Evolutionary conservation across 2,329 filamentous ascomycete species (phyloP).

Genomic region (Mycosphaerella arachidis): DNA sequence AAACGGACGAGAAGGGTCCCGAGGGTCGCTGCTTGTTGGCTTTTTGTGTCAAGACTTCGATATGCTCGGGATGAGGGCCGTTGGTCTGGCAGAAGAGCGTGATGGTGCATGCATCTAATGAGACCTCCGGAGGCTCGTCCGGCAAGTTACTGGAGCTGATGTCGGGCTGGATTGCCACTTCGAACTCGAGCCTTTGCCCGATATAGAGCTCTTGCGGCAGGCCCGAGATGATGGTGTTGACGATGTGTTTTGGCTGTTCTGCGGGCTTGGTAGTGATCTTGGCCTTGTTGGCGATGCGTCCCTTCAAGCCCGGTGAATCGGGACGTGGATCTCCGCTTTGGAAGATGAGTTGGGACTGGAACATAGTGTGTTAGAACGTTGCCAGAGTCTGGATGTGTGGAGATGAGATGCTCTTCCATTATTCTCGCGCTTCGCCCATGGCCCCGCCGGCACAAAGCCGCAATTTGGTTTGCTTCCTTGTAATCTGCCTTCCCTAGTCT

Average conservation of each 20-base stretch:
- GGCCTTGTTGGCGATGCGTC: not conserved
- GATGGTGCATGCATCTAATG: constrained; percentile 13
- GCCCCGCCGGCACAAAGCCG: not conserved
- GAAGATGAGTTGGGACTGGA: not conserved
- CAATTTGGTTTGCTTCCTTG: not conserved
- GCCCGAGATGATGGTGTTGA: not conserved
- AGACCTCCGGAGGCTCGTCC: constrained; percentile 5
- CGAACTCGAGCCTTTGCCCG: constrained; percentile 3
- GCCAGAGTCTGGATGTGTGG: not conserved
- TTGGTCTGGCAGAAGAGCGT: constrained; percentile 14
- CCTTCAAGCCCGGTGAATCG: not conserved
- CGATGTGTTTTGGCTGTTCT: not conserved
- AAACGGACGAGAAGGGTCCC: constrained; percentile 9
- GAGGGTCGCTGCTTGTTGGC: constrained; percentile 4
- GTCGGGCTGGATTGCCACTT: not conserved
- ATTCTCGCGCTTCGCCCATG: not conserved
- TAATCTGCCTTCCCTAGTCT: not conserved
- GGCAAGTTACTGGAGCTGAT: not conserved
- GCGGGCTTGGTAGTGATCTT: not conserved
- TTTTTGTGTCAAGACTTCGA: constrained; percentile 11
- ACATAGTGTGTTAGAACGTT: not conserved
- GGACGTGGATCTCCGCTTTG: not conserved
- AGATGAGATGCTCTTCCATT: not conserved
- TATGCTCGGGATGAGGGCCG: constrained; percentile 7
- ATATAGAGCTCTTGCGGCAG: constrained; percentile 3